These are phyloP conservation scores for Diversispora eburnea DNA, from an alignment of 192 early-diverging fungal species.

Conservation along the genomic window DNA sequence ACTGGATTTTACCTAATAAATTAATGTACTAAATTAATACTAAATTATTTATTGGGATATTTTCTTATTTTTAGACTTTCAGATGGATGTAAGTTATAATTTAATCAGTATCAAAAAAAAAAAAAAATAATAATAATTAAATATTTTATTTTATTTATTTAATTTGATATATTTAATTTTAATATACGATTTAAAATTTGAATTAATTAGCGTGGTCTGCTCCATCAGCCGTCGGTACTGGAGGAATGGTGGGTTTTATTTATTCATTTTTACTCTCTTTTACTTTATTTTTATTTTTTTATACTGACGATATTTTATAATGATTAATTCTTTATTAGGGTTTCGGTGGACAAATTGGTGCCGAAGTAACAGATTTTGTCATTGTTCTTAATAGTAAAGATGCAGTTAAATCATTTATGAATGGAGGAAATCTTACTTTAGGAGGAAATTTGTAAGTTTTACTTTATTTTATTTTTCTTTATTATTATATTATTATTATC, in stretches of 20 bases:
- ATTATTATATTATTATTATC: neutral
- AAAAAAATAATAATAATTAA: neutral
- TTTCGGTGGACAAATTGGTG: slow-evolving; percentile 86
- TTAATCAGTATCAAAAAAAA: neutral
- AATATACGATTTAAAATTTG: slow-evolving; percentile 37
- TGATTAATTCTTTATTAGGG: slow-evolving; percentile 36
- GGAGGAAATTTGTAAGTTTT: slow-evolving; percentile 64
- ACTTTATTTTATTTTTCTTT: neutral
- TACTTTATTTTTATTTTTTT: neutral
- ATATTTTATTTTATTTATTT: neutral
- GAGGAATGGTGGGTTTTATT: slow-evolving; percentile 46
- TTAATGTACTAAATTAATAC: slow-evolving; percentile 10
- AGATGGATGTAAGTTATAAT: slow-evolving; percentile 60
- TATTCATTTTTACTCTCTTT: neutral
- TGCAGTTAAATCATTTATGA: slow-evolving; percentile 84
- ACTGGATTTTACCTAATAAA: no score
- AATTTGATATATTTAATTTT: neutral
- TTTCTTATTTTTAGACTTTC: slow-evolving; percentile 44
- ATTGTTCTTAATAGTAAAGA: slow-evolving; percentile 79
- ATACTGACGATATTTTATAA: neutral
- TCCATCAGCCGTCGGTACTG: slow-evolving; percentile 75
- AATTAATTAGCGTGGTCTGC: slow-evolving; percentile 60
- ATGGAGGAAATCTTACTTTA: slow-evolving; percentile 83
- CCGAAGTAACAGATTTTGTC: slow-evolving; percentile 89
- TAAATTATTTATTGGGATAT: slow-evolving; percentile 27